Evolutionary conservation across 768 basidiomycete genomes (phyloP), one percentile per base, ranked within the genome.

Genomic region (Auricularia sp.): DNA sequence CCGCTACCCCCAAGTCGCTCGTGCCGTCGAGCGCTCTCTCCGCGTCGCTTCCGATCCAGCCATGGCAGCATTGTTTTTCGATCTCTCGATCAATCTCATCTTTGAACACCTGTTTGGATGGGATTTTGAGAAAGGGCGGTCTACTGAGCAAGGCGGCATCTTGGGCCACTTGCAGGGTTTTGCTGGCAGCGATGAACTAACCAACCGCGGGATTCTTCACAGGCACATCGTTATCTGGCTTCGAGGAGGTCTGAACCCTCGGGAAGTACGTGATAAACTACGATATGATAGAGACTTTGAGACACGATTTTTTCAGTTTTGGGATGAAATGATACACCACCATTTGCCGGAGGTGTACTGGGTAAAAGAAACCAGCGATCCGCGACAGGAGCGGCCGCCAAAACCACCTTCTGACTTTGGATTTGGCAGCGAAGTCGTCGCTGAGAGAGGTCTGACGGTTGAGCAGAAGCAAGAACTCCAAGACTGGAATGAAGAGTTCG

Each of bases 1-100:
- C 0, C 34, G 64, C 0, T 77, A 70, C 62, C 76, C 77, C 0
- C 0, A 39, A 0, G 13, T 77, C 0, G 65, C 65, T 0, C 4
- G 61, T 14, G 51, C 69, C 4, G 51, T 5, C 37, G 65, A 68
- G 21, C 65, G 72, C 6, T 74, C 75, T 2, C 16, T 71, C 0
- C 37, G 70, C 0, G 34, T 77, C 0, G 74, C 76, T 0, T 63
- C 69, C 16, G 75, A 77, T 65, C 75, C 77, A 56, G 74, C 76
- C n/a, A 72, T 74, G 1, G 76, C 73, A n/a, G 73, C 73, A 0
- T 71, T 76, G 5, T 76, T 76, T 61, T 77, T 71, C 68, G 68
- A 74, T 2, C 74, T 73, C 63, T 66, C 54, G 13, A 67, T 75
- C 2, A 3, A 35, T 0, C 65, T 64, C 14, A 65, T 74, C n/a